A percentile compares a stretch with the other conserved stretches of the same genome.
These are phyloP conservation scores for Dalechampia spathulata DNA, from an alignment of 441 rosid genomes.

Conservation along the genomic window DNA sequence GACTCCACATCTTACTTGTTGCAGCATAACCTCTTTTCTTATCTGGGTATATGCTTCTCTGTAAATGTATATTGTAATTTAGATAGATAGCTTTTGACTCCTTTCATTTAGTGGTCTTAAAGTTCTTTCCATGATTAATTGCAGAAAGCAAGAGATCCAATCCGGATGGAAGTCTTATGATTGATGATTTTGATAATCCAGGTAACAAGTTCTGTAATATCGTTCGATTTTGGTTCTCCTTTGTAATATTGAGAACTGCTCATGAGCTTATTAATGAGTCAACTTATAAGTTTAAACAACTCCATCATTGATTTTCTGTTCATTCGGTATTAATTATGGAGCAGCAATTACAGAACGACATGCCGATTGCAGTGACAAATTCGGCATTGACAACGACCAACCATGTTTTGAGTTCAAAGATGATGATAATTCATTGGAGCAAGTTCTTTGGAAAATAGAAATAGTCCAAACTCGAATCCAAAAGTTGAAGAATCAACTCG, in stretches of 20 bases:
- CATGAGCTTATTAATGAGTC: too few species aligned
- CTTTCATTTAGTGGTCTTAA: background rate
- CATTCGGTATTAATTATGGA: conserved; percentile 9
- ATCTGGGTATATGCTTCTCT: conserved; percentile 45
- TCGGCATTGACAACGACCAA: conserved; percentile 30
- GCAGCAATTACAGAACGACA: conserved; percentile 37
- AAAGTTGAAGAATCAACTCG: conserved; percentile 59
- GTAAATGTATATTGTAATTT: conserved; percentile 9
- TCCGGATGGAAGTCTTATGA: conserved; percentile 43
- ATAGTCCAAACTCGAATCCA: conserved; percentile 48
- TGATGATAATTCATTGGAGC: conserved; percentile 46
- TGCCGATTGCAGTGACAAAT: conserved; percentile 29
- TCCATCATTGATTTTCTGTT: conserved; percentile 6
- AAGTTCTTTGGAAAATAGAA: conserved; percentile 65
- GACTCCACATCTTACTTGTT: conserved; percentile 51
- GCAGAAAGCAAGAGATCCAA: conserved; percentile 61
- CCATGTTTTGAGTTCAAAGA: conserved; percentile 40
- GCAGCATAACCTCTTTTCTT: conserved; percentile 60
- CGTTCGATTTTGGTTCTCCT: background rate
- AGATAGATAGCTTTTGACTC: conserved; percentile 6
- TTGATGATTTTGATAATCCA: conserved; percentile 53
- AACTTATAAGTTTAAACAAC: background rate
- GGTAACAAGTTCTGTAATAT: conserved; percentile 22
- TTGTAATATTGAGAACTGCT: background rate
- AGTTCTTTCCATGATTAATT: conserved; percentile 13